phyloP scores from a whole-genome alignment of 2,329 filamentous ascomycete species.

The Epichloe gansuensis region DNA sequence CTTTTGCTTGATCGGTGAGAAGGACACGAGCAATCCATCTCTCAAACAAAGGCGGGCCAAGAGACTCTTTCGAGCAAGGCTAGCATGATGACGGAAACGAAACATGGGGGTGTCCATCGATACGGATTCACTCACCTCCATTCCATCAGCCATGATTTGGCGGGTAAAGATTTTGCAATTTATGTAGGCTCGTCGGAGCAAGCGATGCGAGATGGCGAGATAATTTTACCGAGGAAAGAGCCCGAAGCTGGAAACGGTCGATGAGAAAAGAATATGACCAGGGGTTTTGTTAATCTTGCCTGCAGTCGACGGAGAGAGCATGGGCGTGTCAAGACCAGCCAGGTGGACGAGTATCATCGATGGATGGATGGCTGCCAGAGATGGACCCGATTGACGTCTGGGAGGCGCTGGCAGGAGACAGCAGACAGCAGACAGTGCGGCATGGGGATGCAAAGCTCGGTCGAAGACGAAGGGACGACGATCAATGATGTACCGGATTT shows the following conservation, averaged over 20 bases:
- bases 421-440: neutral
- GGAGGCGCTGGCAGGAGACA: no score
- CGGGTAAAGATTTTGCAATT: neutral
- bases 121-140: conserved; percentile 7
- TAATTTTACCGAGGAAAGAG: neutral
- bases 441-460: neutral
- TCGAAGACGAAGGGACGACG: neutral
- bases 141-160: neutral
- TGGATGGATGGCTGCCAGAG: neutral
- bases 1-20: neutral
- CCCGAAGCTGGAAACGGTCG: neutral
- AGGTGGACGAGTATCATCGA: neutral
- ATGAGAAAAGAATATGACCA: neutral
- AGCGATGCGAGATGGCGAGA: neutral
- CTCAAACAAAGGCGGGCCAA: neutral
- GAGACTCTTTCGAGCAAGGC: neutral
- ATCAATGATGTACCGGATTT: neutral
- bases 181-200: neutral
- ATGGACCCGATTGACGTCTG: neutral
- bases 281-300: neutral
- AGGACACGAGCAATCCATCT: neutral
- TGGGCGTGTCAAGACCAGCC: neutral
- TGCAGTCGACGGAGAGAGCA: neutral
- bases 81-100: neutral
- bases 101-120: neutral